These are phyloP conservation scores for Lepraria neglecta DNA, from an alignment of 495 filamentous ascomycete genomes.

Conservation along the genomic window DNA sequence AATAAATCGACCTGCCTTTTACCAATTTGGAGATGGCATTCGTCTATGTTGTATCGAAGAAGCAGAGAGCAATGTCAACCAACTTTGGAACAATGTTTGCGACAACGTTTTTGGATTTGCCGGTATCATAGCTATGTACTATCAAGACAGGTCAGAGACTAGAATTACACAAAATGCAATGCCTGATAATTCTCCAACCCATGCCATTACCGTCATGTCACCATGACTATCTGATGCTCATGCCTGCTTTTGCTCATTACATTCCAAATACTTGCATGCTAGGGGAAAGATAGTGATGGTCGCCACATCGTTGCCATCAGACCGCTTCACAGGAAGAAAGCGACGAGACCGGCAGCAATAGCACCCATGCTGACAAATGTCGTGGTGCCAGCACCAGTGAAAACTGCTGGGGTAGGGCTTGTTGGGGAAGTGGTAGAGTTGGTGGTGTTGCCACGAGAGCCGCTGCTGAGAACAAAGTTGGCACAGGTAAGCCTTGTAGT, in stretches of 20 bases:
- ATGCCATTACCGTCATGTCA: slow-evolving; percentile 11
- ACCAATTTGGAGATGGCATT: no score
- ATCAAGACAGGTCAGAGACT: no score
- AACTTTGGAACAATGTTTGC: background rate
- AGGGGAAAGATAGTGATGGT: background rate
- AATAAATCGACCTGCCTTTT: no score
- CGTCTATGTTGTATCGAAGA: no score
- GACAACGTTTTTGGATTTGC: background rate
- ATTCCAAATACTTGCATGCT: background rate
- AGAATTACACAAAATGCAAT: slow-evolving; percentile 4
- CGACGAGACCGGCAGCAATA: slow-evolving; percentile 22
- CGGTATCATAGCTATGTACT: background rate
- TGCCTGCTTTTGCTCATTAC: slow-evolving; percentile 7
- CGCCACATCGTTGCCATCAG: background rate
- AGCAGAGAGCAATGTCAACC: background rate
- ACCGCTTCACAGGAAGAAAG: slow-evolving; percentile 20
- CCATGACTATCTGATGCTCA: slow-evolving; percentile 8
- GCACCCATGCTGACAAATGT: slow-evolving; percentile 23
- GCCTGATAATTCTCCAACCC: background rate
- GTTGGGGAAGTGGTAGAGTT: slow-evolving; percentile 11
- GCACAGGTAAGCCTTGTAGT: slow-evolving; percentile 66
- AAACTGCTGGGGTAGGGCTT: slow-evolving; percentile 12
- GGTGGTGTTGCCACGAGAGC: slow-evolving; percentile 17
- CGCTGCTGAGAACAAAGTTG: slow-evolving; percentile 47
- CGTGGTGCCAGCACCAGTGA: slow-evolving; percentile 24